Conservation (phyloP, 352 stramenopile species). For the Phytopythium helicoides region DNA sequence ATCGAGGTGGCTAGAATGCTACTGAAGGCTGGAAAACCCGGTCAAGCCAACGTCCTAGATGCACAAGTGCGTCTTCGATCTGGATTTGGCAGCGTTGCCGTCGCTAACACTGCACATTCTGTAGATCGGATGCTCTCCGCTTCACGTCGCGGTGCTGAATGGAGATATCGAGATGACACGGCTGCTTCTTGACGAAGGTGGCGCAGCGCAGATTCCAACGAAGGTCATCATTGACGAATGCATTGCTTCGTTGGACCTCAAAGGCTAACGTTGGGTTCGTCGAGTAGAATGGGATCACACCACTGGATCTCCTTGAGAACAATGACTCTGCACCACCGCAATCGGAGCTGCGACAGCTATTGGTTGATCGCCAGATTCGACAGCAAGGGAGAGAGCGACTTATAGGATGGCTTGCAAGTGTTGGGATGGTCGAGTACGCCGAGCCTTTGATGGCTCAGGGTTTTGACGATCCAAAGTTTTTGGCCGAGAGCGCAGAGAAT, state of each 20-base stretch:
- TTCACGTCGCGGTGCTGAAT: slow-evolving; percentile 68
- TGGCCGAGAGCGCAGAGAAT: slow-evolving; percentile 32
- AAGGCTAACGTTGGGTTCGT: not conserved
- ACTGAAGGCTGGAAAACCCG: slow-evolving; percentile 16
- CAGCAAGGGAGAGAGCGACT: slow-evolving; percentile 30
- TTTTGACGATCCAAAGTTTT: slow-evolving; percentile 66
- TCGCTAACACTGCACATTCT: not conserved
- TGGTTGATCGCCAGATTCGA: slow-evolving; percentile 36
- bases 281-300: slow-evolving; percentile 45
- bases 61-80: slow-evolving; percentile 20
- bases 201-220: slow-evolving; percentile 31
- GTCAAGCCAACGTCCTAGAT: slow-evolving; percentile 22
- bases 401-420: slow-evolving; percentile 62
- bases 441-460: slow-evolving; percentile 42
- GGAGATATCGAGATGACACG: slow-evolving; percentile 43
- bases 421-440: slow-evolving; percentile 69
- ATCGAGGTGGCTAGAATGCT: slow-evolving; percentile 46
- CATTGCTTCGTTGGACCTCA: not conserved
- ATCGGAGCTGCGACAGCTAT: slow-evolving; percentile 23
- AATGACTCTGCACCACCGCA: not conserved
- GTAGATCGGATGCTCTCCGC: slow-evolving; percentile 46
- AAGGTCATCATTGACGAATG: slow-evolving; percentile 21
- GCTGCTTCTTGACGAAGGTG: slow-evolving; percentile 43
- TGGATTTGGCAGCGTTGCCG: not conserved
- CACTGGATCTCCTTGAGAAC: slow-evolving; percentile 44